Evolutionary conservation across 371 early-diverging fungal genomes (phyloP).

Genomic region (Mortierella polycephala): DNA sequence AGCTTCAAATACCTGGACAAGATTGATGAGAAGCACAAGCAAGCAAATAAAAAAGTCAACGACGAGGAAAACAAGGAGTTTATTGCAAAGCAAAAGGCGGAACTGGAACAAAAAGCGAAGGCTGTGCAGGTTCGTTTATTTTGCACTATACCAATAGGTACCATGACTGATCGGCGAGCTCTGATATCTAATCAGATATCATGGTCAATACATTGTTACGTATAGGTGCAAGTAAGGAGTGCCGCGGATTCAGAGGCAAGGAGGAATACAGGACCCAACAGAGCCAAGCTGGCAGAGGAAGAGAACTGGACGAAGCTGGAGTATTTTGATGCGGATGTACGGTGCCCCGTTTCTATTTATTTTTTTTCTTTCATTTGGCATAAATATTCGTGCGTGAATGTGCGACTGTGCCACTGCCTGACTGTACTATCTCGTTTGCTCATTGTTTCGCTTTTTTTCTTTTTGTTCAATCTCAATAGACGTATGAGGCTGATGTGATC

Average conservation of each 20-base stretch:
- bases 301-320: constrained; percentile 82
- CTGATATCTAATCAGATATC: background rate
- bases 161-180: background rate
- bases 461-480: constrained; percentile 25
- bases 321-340: constrained; percentile 73
- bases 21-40: constrained; percentile 85
- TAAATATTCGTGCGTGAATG: too few species aligned
- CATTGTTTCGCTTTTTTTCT: background rate
- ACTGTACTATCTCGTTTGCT: too few species aligned
- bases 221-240: constrained; percentile 50
- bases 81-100: constrained; percentile 58
- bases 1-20: constrained; percentile 89
- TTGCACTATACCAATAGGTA: background rate
- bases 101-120: constrained; percentile 65
- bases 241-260: constrained; percentile 51
- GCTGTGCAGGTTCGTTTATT: constrained; percentile 60
- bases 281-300: constrained; percentile 72
- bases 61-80: constrained; percentile 75
- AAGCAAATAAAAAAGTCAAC: constrained; percentile 73
- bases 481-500: constrained; percentile 58
- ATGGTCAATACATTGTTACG: background rate
- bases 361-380: background rate
- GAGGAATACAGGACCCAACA: constrained; percentile 40
- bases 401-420: too few species aligned
- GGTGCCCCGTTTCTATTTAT: constrained; percentile 5